Evolutionary conservation across 139 green algal species (phyloP).

Genomic region (Coelastrella sp.): DNA sequence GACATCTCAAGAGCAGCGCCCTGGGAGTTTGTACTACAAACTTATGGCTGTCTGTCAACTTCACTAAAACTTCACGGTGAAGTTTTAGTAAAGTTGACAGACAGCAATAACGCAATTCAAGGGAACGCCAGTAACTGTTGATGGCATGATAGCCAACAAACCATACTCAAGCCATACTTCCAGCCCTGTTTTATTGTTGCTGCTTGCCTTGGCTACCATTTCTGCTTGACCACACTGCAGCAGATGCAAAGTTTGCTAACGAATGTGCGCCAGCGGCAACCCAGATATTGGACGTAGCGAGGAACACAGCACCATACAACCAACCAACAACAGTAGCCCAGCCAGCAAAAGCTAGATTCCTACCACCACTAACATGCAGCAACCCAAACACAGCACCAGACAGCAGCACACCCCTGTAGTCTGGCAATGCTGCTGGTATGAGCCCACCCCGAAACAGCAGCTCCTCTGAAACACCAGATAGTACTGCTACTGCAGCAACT

Average conservation of each 20-base stretch:
- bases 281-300: conserved; percentile 76
- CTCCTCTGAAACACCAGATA: conserved; percentile 81
- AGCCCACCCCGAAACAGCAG: conserved; percentile 86
- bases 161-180: no score
- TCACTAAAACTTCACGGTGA: no score
- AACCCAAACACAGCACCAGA: conserved; percentile 79
- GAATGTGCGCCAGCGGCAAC: conserved; percentile 77
- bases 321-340: conserved; percentile 81
- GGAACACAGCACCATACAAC: conserved; percentile 78
- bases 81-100: no score
- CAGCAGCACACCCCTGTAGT: conserved; percentile 81
- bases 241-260: conserved; percentile 78
- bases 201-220: no score
- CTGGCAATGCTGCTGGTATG: conserved; percentile 78
- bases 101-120: no score
- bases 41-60: no score
- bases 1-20: no score
- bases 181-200: no score
- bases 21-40: no score
- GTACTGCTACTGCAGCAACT: conserved; percentile 65
- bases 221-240: conserved; percentile 65
- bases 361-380: conserved; percentile 83
- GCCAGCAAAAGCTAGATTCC: conserved; percentile 82
- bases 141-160: no score
- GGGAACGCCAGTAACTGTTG: no score